phyloP scores from a whole-genome alignment of 805 yeast genomes.

The Candida dajiaensis region DNA sequence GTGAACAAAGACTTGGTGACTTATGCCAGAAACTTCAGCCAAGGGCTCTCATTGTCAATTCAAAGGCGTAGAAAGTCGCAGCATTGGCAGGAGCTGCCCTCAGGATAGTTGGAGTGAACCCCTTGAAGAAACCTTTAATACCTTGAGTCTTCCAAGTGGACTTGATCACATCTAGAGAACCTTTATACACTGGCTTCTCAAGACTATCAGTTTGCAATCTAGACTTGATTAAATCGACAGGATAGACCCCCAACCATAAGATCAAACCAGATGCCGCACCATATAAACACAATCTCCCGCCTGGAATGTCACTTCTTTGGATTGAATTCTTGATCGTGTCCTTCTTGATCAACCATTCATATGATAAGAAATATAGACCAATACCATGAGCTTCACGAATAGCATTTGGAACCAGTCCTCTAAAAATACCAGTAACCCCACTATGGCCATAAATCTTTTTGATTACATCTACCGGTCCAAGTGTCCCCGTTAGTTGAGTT shows the following conservation, averaged over 20 bases:
- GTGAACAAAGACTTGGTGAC: background rate
- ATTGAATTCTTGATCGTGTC: conserved; percentile 46
- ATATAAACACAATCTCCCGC: conserved; percentile 77
- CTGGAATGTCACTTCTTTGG: conserved; percentile 70
- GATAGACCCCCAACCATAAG: conserved; percentile 80
- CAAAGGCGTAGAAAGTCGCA: conserved; percentile 92
- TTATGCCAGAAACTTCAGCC: conserved; percentile 4
- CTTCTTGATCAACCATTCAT: conserved; percentile 76
- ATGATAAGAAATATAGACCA: conserved; percentile 84
- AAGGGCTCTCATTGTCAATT: conserved; percentile 65
- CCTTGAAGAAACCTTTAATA: conserved; percentile 75
- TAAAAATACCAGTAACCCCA: conserved; percentile 62
- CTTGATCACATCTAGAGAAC: conserved; percentile 52
- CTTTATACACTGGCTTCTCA: conserved; percentile 51
- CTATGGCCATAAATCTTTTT: conserved; percentile 46
- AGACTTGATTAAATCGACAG: conserved; percentile 88
- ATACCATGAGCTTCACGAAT: conserved; percentile 82
- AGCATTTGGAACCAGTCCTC: conserved; percentile 80
- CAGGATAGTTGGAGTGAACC: conserved; percentile 85
- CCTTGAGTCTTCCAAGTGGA: conserved; percentile 57
- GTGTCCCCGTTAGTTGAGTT: conserved; percentile 65
- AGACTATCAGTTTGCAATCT: conserved; percentile 74
- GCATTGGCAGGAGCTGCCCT: conserved; percentile 99
- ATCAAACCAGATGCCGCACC: conserved; percentile 92
- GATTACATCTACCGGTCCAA: conserved; percentile 72